Evolutionary conservation across 805 yeast genomes (phyloP).

Genomic region (Saturnispora kantuleensis): DNA sequence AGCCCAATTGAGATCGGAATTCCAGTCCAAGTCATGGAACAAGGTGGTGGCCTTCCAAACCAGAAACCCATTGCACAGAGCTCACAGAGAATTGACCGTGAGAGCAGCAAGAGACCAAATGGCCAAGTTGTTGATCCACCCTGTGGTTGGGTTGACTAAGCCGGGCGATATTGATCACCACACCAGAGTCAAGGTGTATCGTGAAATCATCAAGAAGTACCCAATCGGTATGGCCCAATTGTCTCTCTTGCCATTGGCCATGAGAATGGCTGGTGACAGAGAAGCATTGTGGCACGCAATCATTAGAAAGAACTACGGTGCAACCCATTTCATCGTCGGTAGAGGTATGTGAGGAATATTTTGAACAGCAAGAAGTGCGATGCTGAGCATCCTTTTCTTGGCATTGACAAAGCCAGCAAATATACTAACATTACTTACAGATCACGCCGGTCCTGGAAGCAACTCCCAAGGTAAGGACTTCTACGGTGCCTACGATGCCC

Average conservation of each 20-base stretch:
- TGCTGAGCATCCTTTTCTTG: no score
- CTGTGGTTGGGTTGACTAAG: slow-evolving; percentile 93
- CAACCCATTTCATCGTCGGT: slow-evolving; percentile 94
- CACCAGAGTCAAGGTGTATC: slow-evolving; percentile 92
- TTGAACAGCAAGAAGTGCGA: no score
- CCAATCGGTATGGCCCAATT: slow-evolving; percentile 91
- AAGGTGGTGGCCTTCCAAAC: slow-evolving; percentile 95
- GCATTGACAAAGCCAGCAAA: no score
- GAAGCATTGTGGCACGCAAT: slow-evolving; percentile 98
- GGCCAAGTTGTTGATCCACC: slow-evolving; percentile 84
- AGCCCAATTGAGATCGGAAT: slow-evolving; percentile 79
- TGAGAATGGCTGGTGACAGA: slow-evolving; percentile 99
- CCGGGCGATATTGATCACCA: slow-evolving; percentile 98
- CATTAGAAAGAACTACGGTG: slow-evolving; percentile 93
- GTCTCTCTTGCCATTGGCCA: slow-evolving; percentile 84
- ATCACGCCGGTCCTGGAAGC: slow-evolving; percentile 90
- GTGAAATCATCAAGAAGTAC: slow-evolving; percentile 83
- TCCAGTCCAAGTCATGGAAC: slow-evolving; percentile 72
- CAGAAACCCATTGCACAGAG: slow-evolving; percentile 98
- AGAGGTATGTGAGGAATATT: slow-evolving; percentile 42
- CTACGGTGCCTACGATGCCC: slow-evolving; percentile 97
- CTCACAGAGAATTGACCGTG: slow-evolving; percentile 91
- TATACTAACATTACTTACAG: neutral
- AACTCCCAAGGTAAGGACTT: slow-evolving; percentile 85
- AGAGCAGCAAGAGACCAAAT: slow-evolving; percentile 92